Percentiles rank a stretch among this genome's conserved stretches.
Conservation (phyloP, 495 filamentous ascomycete genomes). For the Penicillium atrosanguineum region DNA sequence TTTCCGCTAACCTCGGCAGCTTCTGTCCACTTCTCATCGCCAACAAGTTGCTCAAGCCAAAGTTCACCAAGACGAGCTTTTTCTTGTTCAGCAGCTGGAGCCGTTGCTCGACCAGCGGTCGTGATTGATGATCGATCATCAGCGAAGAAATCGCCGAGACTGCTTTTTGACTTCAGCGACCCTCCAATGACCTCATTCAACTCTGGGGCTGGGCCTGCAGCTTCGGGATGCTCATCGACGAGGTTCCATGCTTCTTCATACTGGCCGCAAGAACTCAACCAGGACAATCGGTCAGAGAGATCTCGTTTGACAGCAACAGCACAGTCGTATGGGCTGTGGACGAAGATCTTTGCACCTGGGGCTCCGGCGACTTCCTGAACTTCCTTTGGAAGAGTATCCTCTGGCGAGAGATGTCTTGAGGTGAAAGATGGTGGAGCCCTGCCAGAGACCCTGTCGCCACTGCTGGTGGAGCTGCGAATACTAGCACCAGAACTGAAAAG, state of each 20-base stretch:
- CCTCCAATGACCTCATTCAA: constrained; percentile 55
- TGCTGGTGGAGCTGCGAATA: constrained; percentile 69
- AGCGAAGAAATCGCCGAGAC: constrained; percentile 71
- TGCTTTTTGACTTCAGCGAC: constrained; percentile 51
- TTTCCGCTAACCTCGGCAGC: constrained; percentile 78
- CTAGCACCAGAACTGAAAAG: constrained; percentile 88
- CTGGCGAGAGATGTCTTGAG: constrained; percentile 31
- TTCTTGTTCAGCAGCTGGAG: constrained; percentile 76
- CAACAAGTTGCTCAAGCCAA: constrained; percentile 83
- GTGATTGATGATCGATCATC: constrained; percentile 69
- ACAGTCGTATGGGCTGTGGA: constrained; percentile 95
- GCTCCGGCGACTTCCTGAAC: constrained; percentile 47
- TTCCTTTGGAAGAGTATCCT: constrained; percentile 37
- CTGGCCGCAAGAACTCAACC: constrained; percentile 73
- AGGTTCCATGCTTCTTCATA: constrained; percentile 88
- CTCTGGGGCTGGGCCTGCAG: constrained; percentile 33
- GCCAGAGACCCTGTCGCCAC: constrained; percentile 48
- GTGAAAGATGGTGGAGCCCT: constrained; percentile 42
- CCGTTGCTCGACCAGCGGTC: constrained; percentile 33
- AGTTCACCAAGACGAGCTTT: constrained; percentile 89
- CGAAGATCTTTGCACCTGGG: constrained; percentile 86
- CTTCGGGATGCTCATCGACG: constrained; percentile 74
- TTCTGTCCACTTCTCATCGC: constrained; percentile 66
- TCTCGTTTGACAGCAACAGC: constrained; percentile 83
- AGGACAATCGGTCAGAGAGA: constrained; percentile 75